Evolutionary conservation across 371 early-diverging fungal genomes (phyloP), one percentile per base, ranked within the genome.

Genomic region (Gilbertella persicaria): DNA sequence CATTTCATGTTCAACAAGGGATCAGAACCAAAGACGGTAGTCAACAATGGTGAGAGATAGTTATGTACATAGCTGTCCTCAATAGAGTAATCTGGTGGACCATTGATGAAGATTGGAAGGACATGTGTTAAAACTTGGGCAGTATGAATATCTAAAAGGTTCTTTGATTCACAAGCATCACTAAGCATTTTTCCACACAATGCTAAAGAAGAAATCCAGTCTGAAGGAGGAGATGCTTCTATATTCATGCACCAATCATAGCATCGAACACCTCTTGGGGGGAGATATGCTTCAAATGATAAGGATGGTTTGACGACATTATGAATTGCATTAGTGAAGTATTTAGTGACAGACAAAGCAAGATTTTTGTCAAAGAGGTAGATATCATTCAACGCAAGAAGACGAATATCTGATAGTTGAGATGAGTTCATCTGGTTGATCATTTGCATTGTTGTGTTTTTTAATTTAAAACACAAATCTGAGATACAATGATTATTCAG

Each of bases 401-500:
- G 42, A 29, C 53, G 59, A 35, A 53, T 53, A 43, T 53, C 53
- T 1, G 53, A 59, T 17, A 53, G 25, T 42, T 44, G 48, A 35
- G 49, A 45, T 46, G 7, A 8, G 12, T 53, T 6, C 38, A 20
- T 50, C 19, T 21, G 12, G 23, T 13, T 14, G 36, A 23, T 33
- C 17, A 20, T 36, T 16, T 30, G 29, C 2, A 43, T 36, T 8
- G 45, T 26, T 45, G 37, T 20, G 19, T 52, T 33, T 37, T 38
- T 53, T 16, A 45, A 17, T 10, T 26, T 23, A 20, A 45, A 14
- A 19, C 45, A 44, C 25, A 53, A 45, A 53, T 53, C 53, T 16
- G 45, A 53, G 17, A 53, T 44, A 26, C 45, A 53, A 37, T 17
- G 9, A 45, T 25, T 14, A 39, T 45, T 19, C 21, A 53, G 12